phyloP scores from a whole-genome alignment of 345 rosid species.

The Brassica carinata region DNA sequence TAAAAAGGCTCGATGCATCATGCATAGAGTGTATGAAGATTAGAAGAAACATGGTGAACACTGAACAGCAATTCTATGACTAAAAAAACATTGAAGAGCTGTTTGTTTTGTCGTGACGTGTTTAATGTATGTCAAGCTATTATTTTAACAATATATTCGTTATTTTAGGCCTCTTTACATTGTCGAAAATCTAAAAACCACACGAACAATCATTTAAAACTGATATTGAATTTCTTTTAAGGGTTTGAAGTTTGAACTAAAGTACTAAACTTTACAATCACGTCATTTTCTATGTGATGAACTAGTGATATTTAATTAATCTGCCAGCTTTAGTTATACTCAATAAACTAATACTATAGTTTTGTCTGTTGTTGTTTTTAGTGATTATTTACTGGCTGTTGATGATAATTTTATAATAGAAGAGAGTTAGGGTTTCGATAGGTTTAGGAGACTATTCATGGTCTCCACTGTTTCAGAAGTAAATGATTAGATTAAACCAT shows the following conservation, averaged over 20 bases:
- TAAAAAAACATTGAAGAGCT: constrained; percentile 29
- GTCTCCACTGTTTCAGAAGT: constrained; percentile 30
- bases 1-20: background rate
- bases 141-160: constrained; percentile 6
- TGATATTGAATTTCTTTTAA: background rate
- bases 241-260: background rate
- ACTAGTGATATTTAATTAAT: background rate
- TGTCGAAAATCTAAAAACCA: constrained; percentile 31
- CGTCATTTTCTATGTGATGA: constrained; percentile 40
- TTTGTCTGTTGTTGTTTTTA: constrained; percentile 1
- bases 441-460: constrained; percentile 24
- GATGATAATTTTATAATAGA: background rate
- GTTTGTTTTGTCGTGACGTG: constrained; percentile 38
- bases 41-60: constrained; percentile 12
- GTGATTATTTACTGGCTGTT: background rate
- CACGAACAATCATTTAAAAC: background rate
- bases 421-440: constrained; percentile 26
- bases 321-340: constrained; percentile 36
- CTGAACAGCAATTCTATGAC: background rate
- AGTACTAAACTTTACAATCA: constrained; percentile 19
- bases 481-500: constrained; percentile 12
- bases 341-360: constrained; percentile 25
- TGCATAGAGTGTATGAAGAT: background rate
- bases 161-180: constrained; percentile 36
- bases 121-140: constrained; percentile 33